phyloP scores from a whole-genome alignment of 2,329 filamentous ascomycete genomes.

The Fusarium sp. region DNA sequence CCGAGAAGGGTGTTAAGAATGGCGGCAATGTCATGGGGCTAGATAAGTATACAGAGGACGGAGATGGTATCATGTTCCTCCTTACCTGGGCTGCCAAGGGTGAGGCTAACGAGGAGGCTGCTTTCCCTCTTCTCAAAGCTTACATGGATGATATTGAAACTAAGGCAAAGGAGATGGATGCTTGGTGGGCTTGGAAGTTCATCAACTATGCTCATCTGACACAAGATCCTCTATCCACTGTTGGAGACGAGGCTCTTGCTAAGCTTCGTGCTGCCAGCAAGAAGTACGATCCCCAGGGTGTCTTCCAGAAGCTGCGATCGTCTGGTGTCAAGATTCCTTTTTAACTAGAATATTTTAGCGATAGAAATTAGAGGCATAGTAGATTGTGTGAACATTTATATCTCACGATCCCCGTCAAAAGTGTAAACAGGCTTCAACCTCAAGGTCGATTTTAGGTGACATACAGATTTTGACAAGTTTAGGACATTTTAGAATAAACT shows the following conservation, averaged over 20 bases:
- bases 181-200: conserved; percentile 52
- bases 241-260: conserved; percentile 54
- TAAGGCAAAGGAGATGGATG: conserved; percentile 42
- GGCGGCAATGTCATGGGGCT: conserved; percentile 53
- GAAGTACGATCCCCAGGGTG: conserved; percentile 55
- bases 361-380: neutral
- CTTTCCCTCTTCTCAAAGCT: conserved; percentile 52
- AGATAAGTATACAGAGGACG: conserved; percentile 45
- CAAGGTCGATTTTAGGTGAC: no score
- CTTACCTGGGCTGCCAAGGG: conserved; percentile 49
- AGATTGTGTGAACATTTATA: neutral
- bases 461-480: neutral
- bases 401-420: no score
- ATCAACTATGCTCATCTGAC: conserved; percentile 59
- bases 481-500: no score
- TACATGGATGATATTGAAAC: conserved; percentile 51
- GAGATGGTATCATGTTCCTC: conserved; percentile 52
- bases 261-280: conserved; percentile 49
- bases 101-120: conserved; percentile 50
- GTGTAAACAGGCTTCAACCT: no score
- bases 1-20: conserved; percentile 47
- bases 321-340: conserved; percentile 52
- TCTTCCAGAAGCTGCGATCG: conserved; percentile 53
- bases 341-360: neutral
- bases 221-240: conserved; percentile 55